These are phyloP conservation scores for Polychytrium aggregatum DNA, from an alignment of 192 early-diverging fungal genomes.

Conservation along the genomic window DNA sequence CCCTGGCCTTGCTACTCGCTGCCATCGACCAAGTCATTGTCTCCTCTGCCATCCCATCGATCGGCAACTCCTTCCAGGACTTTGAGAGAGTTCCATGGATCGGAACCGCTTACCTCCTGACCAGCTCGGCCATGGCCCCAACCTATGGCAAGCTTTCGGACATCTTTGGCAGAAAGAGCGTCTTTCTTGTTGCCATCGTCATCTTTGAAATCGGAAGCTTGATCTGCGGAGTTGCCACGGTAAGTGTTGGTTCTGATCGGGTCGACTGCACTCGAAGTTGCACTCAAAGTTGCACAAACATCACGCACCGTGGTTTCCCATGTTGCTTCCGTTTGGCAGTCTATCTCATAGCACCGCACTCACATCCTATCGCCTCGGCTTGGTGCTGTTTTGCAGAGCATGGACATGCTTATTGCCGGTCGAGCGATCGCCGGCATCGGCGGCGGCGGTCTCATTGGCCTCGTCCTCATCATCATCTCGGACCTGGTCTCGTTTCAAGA, in stretches of 20 bases:
- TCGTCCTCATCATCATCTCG: constrained; percentile 74
- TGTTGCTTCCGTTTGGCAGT: no score
- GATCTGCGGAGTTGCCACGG: constrained; percentile 72
- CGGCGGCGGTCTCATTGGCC: constrained; percentile 64
- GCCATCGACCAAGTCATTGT: constrained; percentile 34
- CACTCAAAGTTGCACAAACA: no score
- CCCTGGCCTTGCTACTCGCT: constrained; percentile 23
- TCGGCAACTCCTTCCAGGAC: constrained; percentile 23
- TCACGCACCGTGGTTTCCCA: no score
- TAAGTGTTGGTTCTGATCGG: no score
- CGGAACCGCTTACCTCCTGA: constrained; percentile 27
- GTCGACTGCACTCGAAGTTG: no score
- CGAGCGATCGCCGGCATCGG: constrained; percentile 64
- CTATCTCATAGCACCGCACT: no score
- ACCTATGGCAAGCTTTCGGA: constrained; percentile 76
- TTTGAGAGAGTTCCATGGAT: constrained; percentile 25
- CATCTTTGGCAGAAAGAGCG: constrained; percentile 73
- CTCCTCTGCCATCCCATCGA: constrained; percentile 16
- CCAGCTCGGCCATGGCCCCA: constrained; percentile 54
- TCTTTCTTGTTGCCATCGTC: constrained; percentile 55
- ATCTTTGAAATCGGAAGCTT: constrained; percentile 69
- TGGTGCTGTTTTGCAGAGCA: constrained; percentile 35
- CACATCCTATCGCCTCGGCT: no score
- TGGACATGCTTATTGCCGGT: constrained; percentile 53
- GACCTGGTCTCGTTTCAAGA: constrained; percentile 62